Base-by-base conservation (phyloP, 2,329 filamentous ascomycete species). In the Cordyceps pruinosa region DNA sequence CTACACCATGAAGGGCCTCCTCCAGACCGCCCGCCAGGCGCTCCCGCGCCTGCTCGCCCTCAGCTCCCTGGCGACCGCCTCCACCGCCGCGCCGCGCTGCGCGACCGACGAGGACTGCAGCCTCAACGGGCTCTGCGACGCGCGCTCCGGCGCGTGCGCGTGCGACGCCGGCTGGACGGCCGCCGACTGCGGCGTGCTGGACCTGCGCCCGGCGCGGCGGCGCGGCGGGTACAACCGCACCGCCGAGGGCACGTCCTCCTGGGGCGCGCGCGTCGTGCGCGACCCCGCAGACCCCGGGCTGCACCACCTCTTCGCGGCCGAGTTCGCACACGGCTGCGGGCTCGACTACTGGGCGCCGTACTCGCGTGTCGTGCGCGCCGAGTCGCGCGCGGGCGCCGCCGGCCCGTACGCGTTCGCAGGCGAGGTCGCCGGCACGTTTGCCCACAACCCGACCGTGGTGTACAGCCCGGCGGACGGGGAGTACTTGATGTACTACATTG, bases 221-320 rank as follows among this genome's bases (percentile, higher is more conserved):
- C 64, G 67, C 44, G 71, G 69, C 0, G 77, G 77, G 1, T 79
- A 79, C 61, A 79, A 80, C 59, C 66, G 74, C 56, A 78, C 76
- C 13, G 60, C 52, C 4, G 65, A 63, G 1, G 69, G 71, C 17
- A 76, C 73, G 48, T 76, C 77, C 0, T 78, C 76, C 0, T 79
- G 77, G 77, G 75, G 77, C 15, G 74, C 73, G 0, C 70, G 71
- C 13, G 76, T 79, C 34, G 53, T 79, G 0, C 74, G 73, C 39
- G 77, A 79, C 50, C 73, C 66, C 0, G 17, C 62, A 0, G 68
- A 77, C 15, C 60, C 60, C 1, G 53, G 56, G 0, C 65, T 77
- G 0, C 77, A 78, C 50, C 76, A 79, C 52, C 70, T 80, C 0
- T 66, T 79, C 45, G 69, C 70, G 1, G 72, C 75, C 0, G 74